Evolutionary conservation across 176 grass and related monocot genomes (phyloP).

Genomic region (Aegilops bicornis): DNA sequence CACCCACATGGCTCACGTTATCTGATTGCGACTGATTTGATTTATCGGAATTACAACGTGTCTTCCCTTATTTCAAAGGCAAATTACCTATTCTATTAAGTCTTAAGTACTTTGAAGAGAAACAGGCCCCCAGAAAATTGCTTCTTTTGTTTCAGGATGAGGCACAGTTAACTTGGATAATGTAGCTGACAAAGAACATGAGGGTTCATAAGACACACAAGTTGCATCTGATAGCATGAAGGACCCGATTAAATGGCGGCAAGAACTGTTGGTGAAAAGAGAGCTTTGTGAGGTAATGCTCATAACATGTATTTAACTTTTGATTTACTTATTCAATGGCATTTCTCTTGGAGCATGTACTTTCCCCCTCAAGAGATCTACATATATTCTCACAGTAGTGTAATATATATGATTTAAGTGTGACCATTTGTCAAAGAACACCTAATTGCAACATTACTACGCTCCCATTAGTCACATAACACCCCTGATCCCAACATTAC

Average conservation of each 20-base stretch:
- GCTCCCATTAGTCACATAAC: not conserved
- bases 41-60: no score
- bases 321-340: no score
- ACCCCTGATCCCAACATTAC: not conserved
- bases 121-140: not conserved
- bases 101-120: no score
- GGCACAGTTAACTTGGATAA: conserved; percentile 11
- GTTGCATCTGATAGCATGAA: conserved; percentile 65
- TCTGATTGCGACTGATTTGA: no score
- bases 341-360: no score
- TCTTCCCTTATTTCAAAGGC: no score
- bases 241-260: conserved; percentile 59
- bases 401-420: not conserved
- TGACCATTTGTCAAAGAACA: not conserved
- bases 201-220: not conserved
- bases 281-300: no score
- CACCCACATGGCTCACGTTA: no score
- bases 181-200: conserved; percentile 28
- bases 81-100: no score
- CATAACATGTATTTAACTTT: no score
- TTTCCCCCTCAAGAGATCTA: not conserved
- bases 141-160: conserved; percentile 50
- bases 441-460: not conserved
- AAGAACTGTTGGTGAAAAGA: conserved; percentile 25
- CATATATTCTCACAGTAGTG: not conserved